Evolutionary conservation across 495 filamentous ascomycete species (phyloP).

Genomic region (Annulohypoxylon nitens): DNA sequence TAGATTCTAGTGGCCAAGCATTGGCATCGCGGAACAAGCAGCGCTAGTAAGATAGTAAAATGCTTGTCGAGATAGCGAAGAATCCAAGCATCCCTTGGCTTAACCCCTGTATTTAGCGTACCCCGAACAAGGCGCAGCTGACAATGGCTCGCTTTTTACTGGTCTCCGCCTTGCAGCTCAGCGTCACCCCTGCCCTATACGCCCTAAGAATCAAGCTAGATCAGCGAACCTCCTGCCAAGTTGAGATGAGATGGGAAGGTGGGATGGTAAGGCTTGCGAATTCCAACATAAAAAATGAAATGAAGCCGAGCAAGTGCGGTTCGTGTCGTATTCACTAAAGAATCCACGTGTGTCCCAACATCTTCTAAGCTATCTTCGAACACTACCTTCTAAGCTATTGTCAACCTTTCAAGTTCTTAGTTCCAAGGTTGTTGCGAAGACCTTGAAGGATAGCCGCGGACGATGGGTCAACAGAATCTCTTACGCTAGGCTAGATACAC

Average conservation of each 20-base stretch:
- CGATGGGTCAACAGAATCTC: constrained; percentile 19
- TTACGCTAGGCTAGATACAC: constrained; percentile 13
- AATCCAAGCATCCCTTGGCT: neutral
- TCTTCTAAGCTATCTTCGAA: neutral
- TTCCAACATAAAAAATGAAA: neutral
- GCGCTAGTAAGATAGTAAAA: constrained; percentile 24
- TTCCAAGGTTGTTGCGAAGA: neutral
- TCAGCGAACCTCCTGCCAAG: constrained; percentile 3
- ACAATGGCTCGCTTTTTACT: constrained; percentile 29
- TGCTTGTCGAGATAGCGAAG: constrained; percentile 21
- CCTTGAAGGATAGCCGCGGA: neutral
- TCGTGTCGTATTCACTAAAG: neutral
- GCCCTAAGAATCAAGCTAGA: neutral
- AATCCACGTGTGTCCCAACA: neutral
- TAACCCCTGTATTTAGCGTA: constrained; percentile 10
- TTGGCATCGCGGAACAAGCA: constrained; percentile 21
- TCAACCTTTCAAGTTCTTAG: neutral
- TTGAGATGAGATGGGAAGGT: constrained; percentile 23
- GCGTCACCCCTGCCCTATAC: constrained; percentile 1
- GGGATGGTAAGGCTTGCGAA: neutral
- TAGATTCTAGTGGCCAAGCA: constrained; percentile 42
- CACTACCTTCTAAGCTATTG: no score
- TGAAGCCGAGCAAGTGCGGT: constrained; percentile 9
- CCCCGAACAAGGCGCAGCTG: constrained; percentile 22
- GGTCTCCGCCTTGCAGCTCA: neutral